Evolutionary conservation across 2,329 filamentous ascomycete genomes (phyloP).

Genomic region (Whalleya microplaca): DNA sequence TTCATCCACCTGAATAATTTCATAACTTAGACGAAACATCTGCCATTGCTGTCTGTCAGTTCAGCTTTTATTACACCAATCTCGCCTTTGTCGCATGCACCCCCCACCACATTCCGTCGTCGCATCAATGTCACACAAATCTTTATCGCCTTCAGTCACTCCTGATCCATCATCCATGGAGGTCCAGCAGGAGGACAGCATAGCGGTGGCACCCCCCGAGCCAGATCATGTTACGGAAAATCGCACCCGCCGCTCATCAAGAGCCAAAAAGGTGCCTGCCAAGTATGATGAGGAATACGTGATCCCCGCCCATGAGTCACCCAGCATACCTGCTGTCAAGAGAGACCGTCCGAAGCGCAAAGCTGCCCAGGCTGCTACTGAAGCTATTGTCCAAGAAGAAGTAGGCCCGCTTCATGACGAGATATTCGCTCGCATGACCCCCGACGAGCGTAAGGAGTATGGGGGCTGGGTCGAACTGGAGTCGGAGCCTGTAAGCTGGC

Average conservation of each 20-base stretch:
- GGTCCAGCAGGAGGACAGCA: neutral
- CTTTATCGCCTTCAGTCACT: neutral
- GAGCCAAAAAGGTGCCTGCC: constrained; percentile 22
- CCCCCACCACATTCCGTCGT: neutral
- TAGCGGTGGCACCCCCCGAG: constrained; percentile 1
- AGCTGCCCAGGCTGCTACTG: constrained; percentile 41
- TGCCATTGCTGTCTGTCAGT: neutral
- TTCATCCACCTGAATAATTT: neutral
- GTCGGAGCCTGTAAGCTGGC: constrained; percentile 74
- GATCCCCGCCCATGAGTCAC: constrained; percentile 14
- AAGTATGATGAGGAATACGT: constrained; percentile 29
- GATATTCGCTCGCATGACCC: constrained; percentile 51
- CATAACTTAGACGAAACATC: neutral
- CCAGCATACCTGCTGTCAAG: constrained; percentile 23
- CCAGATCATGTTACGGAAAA: constrained; percentile 8
- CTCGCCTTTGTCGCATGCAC: neutral
- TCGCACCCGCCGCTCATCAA: constrained; percentile 25
- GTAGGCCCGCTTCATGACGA: constrained; percentile 44
- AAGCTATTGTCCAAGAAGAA: constrained; percentile 41
- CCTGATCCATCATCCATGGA: neutral
- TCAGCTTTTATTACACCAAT: neutral
- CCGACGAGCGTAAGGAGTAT: constrained; percentile 63
- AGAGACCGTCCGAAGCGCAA: constrained; percentile 49
- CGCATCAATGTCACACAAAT: neutral
- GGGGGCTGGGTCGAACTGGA: constrained; percentile 83